A percentile compares a stretch with the other conserved stretches of the same genome.
These are phyloP conservation scores for Phyllosticta paracitricarpa DNA, from an alignment of 2,329 filamentous ascomycete species.

Conservation along the genomic window DNA sequence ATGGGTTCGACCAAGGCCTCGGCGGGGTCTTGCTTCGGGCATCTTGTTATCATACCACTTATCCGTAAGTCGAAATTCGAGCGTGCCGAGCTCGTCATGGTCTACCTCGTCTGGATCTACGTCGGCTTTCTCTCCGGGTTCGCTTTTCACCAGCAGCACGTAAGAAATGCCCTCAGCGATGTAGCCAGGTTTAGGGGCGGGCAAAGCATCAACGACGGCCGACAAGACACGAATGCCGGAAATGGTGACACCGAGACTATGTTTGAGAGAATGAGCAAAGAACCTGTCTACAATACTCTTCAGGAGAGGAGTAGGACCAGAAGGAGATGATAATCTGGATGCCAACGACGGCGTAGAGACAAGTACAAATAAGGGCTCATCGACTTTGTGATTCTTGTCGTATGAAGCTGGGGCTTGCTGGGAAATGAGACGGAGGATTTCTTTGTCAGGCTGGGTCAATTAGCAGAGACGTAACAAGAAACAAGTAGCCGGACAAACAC, in stretches of 20 bases:
- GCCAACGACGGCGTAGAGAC: neutral
- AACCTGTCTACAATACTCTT: neutral
- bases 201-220: conserved; percentile 30
- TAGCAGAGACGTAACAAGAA: neutral
- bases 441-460: neutral
- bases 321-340: neutral
- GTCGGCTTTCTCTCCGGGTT: too few relatives aligned
- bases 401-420: too few relatives aligned
- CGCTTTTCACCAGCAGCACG: neutral
- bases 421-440: too few relatives aligned
- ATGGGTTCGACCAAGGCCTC: neutral
- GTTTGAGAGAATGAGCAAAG: neutral
- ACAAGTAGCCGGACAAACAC: neutral
- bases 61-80: neutral
- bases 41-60: neutral
- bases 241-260: neutral
- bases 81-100: neutral
- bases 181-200: conserved; percentile 14
- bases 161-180: conserved; percentile 27
- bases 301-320: neutral
- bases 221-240: conserved; percentile 7
- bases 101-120: neutral
- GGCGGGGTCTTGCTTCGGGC: neutral
- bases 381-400: neutral
- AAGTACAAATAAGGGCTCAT: neutral